These are phyloP conservation scores for Dactylellina drechsleri DNA, from an alignment of 2,329 filamentous ascomycete genomes.

Conservation along the genomic window DNA sequence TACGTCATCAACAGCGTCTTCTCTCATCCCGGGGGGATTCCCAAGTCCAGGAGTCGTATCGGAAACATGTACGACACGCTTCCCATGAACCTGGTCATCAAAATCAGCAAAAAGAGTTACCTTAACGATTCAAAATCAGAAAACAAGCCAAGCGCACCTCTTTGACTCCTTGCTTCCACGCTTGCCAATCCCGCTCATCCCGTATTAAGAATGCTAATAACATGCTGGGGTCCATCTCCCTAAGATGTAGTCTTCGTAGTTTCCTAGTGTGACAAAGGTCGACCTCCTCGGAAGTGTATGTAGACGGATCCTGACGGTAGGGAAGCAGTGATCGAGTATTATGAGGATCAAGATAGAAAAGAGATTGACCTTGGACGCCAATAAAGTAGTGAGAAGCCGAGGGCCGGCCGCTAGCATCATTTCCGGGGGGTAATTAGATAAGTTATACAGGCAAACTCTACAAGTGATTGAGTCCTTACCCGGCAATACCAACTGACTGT, in stretches of 20 bases:
- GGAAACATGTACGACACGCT: constrained; percentile 85
- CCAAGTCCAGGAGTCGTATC: constrained; percentile 72
- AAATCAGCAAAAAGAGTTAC: neutral
- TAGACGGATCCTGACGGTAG: constrained; percentile 65
- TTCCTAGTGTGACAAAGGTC: constrained; percentile 87
- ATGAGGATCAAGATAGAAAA: constrained; percentile 97
- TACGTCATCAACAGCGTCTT: constrained; percentile 85
- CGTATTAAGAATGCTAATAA: constrained; percentile 90
- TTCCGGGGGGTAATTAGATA: constrained; percentile 34
- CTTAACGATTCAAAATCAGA: too few relatives aligned
- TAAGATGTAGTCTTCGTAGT: constrained; percentile 81
- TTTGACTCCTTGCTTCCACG: constrained; percentile 80
- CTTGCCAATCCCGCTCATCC: constrained; percentile 81
- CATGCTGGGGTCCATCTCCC: constrained; percentile 98
- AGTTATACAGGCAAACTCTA: constrained; percentile 10
- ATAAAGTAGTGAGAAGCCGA: constrained; percentile 86
- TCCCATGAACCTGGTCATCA: constrained; percentile 74
- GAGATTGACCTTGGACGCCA: constrained; percentile 76
- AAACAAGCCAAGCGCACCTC: constrained; percentile 53
- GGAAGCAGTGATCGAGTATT: constrained; percentile 80
- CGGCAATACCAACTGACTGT: constrained; percentile 95
- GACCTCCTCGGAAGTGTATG: constrained; percentile 77
- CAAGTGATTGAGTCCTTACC: constrained; percentile 67
- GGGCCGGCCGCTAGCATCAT: constrained; percentile 82
- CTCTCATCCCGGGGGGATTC: constrained; percentile 68